Conservation (phyloP, 169 alveolate species). For the Plasmodium billcollinsi region DNA sequence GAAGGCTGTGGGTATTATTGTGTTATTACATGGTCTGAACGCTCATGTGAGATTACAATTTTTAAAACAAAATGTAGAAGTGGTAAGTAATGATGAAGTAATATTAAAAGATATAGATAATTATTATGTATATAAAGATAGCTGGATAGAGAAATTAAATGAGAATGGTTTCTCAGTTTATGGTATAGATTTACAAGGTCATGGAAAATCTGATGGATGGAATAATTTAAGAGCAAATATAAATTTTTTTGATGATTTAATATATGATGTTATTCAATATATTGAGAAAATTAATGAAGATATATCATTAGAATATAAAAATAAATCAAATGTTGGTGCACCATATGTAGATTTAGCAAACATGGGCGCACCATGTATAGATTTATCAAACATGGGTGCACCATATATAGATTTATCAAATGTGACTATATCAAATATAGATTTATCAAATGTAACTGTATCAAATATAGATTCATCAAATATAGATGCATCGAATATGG, state of each 20-base stretch:
- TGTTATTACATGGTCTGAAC: slow-evolving; percentile 16
- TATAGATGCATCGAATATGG: neutral
- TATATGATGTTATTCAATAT: slow-evolving; percentile 16
- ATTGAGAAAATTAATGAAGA: slow-evolving; percentile 9
- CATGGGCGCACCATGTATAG: neutral
- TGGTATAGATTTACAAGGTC: slow-evolving; percentile 35
- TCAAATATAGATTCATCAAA: neutral
- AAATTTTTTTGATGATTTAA: slow-evolving; percentile 4
- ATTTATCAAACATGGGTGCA: neutral
- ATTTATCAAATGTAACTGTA: neutral
- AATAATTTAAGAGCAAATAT: slow-evolving; percentile 1
- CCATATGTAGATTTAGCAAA: no score
- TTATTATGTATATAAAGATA: slow-evolving; percentile 26
- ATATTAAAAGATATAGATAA: slow-evolving; percentile 9
- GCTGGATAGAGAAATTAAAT: slow-evolving; percentile 15
- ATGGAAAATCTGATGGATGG: slow-evolving; percentile 23
- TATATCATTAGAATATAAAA: no score
- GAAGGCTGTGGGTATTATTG: slow-evolving; percentile 11
- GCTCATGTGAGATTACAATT: slow-evolving; percentile 7
- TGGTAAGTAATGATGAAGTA: slow-evolving; percentile 14
- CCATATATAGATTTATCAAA: neutral
- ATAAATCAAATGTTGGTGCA: no score
- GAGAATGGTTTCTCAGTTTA: slow-evolving; percentile 13
- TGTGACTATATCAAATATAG: neutral
- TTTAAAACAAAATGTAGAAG: slow-evolving; percentile 11